phyloP scores from a whole-genome alignment of 2,329 filamentous ascomycete species.

The Aspergillus sp. region DNA sequence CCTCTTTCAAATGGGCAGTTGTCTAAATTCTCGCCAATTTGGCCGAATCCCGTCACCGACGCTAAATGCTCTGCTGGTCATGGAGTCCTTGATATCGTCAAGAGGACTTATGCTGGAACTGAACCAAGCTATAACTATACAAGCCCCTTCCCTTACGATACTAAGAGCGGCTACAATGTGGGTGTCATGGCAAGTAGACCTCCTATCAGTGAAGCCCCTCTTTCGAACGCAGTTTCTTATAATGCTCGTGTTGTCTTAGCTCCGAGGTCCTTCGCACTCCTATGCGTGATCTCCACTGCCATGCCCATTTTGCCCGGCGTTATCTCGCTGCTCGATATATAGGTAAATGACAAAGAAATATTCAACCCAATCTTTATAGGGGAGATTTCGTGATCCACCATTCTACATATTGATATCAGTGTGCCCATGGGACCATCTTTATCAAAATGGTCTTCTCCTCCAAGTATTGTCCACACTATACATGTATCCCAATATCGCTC shows the following conservation, averaged over 20 bases:
- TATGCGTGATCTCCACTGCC: background rate
- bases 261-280: background rate
- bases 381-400: background rate
- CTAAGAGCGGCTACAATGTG: constrained; percentile 23
- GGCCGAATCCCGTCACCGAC: constrained; percentile 35
- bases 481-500: constrained; percentile 43
- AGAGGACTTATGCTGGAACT: constrained; percentile 35
- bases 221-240: background rate
- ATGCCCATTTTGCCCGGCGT: background rate
- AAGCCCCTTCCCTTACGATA: constrained; percentile 35
- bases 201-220: background rate
- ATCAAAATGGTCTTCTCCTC: background rate
- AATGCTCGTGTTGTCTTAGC: background rate
- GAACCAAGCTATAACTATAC: constrained; percentile 41
- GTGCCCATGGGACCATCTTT: background rate
- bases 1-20: constrained; percentile 34
- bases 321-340: background rate
- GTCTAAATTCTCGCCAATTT: constrained; percentile 34
- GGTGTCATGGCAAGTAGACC: constrained; percentile 30
- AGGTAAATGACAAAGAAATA: background rate
- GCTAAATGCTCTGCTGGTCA: constrained; percentile 40
- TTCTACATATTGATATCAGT: background rate
- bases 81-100: constrained; percentile 40
- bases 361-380: background rate
- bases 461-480: background rate